phyloP scores from a whole-genome alignment of 257 asterid species.

The Solanum piurae region DNA sequence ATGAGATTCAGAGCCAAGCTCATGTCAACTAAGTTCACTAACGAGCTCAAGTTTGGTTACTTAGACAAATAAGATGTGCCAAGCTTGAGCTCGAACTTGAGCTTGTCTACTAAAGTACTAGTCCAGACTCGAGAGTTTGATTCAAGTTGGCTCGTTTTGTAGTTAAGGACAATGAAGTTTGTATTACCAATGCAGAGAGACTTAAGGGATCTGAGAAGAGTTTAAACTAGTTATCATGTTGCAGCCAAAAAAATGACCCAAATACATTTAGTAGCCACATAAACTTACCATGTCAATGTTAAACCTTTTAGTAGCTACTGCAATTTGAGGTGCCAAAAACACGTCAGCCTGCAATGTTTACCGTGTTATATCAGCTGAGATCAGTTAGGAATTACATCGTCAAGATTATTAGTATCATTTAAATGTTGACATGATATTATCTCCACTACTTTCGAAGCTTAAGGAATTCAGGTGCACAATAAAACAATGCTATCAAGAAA shows the following conservation, averaged over 20 bases:
- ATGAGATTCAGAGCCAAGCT: background rate
- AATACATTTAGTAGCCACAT: background rate
- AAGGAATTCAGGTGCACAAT: background rate
- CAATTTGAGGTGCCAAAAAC: conserved; percentile 80
- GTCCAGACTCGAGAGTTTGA: background rate
- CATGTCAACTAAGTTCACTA: background rate
- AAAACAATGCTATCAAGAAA: background rate
- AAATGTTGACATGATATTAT: background rate
- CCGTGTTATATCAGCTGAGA: background rate
- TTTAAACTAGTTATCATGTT: background rate
- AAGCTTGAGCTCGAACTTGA: background rate
- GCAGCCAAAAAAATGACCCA: background rate
- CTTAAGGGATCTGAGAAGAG: background rate
- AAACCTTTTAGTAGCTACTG: conserved; percentile 36
- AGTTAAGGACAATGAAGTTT: background rate
- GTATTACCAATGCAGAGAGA: background rate
- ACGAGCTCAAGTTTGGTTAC: background rate
- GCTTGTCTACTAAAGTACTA: background rate
- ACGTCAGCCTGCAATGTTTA: conserved; percentile 62
- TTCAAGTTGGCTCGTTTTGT: background rate
- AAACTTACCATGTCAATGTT: conserved; percentile 51
- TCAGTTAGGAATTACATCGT: background rate
- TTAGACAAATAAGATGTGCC: no score
- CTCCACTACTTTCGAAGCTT: background rate
- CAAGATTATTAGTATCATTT: background rate